phyloP scores from a whole-genome alignment of 2,329 filamentous ascomycete species.

The Fusarium incarnatum region DNA sequence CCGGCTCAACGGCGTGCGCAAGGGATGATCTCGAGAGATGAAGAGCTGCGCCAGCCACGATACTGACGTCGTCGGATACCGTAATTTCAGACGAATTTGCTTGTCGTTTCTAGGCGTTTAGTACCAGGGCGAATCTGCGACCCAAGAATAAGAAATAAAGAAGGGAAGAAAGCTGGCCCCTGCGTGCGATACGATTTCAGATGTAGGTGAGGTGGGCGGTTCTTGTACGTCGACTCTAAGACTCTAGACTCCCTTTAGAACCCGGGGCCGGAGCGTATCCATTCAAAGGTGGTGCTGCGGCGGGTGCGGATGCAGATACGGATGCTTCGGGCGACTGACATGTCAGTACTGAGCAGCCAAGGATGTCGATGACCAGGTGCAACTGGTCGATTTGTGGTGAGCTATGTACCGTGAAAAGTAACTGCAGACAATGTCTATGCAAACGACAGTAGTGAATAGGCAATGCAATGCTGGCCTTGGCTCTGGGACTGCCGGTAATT shows the following conservation, averaged over 20 bases:
- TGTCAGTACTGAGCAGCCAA: slow-evolving; percentile 41
- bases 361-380: slow-evolving; percentile 30
- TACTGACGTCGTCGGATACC: slow-evolving; percentile 35
- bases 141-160: slow-evolving; percentile 21
- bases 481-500: slow-evolving; percentile 34
- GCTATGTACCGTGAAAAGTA: slow-evolving; percentile 25
- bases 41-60: slow-evolving; percentile 40
- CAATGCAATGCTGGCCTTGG: slow-evolving; percentile 32
- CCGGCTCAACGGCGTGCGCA: slow-evolving; percentile 25
- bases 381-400: slow-evolving; percentile 30
- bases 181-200: slow-evolving; percentile 31
- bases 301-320: slow-evolving; percentile 43
- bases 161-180: slow-evolving; percentile 22
- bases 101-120: slow-evolving; percentile 8
- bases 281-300: slow-evolving; percentile 44
- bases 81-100: slow-evolving; percentile 28
- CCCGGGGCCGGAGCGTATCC: slow-evolving; percentile 42
- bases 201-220: slow-evolving; percentile 34
- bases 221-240: slow-evolving; percentile 42
- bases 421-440: slow-evolving; percentile 27
- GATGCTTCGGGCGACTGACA: slow-evolving; percentile 47
- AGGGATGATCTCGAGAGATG: slow-evolving; percentile 35
- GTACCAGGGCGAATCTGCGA: slow-evolving; percentile 25
- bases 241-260: slow-evolving; percentile 45
- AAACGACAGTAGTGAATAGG: slow-evolving; percentile 21